These are phyloP conservation scores for Pythium myriotylum DNA, from an alignment of 352 stramenopile species.

Conservation along the genomic window DNA sequence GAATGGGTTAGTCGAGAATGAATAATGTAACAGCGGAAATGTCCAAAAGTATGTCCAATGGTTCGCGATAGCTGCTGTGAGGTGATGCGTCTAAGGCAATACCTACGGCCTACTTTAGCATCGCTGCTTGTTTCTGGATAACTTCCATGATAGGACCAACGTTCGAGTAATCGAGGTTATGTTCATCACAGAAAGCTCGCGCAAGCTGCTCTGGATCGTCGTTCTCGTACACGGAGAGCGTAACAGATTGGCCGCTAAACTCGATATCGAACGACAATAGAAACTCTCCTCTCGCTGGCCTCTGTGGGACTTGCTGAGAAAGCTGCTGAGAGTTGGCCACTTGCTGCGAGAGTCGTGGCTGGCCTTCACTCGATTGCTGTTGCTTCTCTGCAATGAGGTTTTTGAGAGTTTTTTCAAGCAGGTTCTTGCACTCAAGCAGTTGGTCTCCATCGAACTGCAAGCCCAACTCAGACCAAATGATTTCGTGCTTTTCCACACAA, in stretches of 20 bases:
- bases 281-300: slow-evolving; percentile 30
- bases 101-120: slow-evolving; percentile 9
- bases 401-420: slow-evolving; percentile 47
- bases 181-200: slow-evolving; percentile 55
- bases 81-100: too few species aligned
- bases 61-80: too few species aligned
- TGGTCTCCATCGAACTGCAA: slow-evolving; percentile 61
- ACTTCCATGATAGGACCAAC: slow-evolving; percentile 58
- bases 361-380: slow-evolving; percentile 29
- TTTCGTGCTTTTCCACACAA: slow-evolving; percentile 72
- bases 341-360: too few species aligned
- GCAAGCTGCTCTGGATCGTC: slow-evolving; percentile 51
- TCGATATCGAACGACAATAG: slow-evolving; percentile 80
- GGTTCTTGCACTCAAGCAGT: slow-evolving; percentile 59
- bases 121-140: slow-evolving; percentile 46
- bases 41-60: too few species aligned
- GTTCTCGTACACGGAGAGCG: slow-evolving; percentile 54
- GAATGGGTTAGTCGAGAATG: slow-evolving; percentile 3
- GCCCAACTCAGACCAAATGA: slow-evolving; percentile 50
- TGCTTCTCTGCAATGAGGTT: slow-evolving; percentile 33
- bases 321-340: too few species aligned
- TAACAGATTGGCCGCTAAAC: slow-evolving; percentile 46
- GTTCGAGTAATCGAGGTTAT: slow-evolving; percentile 60
- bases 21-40: background rate
- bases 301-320: slow-evolving; percentile 7